These are phyloP conservation scores for Gossypium aridum DNA, from an alignment of 441 rosid genomes.

Conservation along the genomic window DNA sequence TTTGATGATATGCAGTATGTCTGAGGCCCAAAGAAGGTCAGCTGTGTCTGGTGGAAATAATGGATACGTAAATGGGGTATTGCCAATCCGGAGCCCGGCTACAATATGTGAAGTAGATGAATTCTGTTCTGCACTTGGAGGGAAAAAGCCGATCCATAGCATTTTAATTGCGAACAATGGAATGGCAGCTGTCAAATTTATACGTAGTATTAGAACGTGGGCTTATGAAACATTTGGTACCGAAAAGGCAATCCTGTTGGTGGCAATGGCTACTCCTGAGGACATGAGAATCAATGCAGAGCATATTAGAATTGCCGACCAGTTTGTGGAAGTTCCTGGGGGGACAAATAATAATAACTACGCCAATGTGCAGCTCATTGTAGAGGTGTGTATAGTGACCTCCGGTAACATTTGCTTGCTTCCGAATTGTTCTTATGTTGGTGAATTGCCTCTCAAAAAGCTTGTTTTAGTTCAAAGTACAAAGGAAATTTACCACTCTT, in stretches of 20 bases:
- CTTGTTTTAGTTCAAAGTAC: not conserved
- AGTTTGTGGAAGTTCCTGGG: constrained; percentile 99
- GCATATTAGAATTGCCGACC: constrained; percentile 98
- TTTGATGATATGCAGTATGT: constrained; percentile 46
- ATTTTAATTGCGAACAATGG: constrained; percentile 98
- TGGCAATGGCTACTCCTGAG: constrained; percentile 99
- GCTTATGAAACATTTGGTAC: constrained; percentile 98
- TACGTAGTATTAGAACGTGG: constrained; percentile 94
- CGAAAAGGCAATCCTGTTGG: constrained; percentile 92
- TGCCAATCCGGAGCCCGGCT: constrained; percentile 57
- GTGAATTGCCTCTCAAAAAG: constrained; percentile 5
- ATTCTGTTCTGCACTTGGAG: constrained; percentile 82
- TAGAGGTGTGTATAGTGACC: constrained; percentile 57
- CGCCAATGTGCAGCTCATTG: constrained; percentile 98
- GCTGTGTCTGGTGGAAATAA: constrained; percentile 38
- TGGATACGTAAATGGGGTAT: constrained; percentile 51
- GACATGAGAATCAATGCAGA: constrained; percentile 99
- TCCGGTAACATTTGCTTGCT: not conserved
- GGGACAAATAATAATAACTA: constrained; percentile 99
- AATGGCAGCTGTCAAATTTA: constrained; percentile 99
- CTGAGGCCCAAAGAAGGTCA: constrained; percentile 38
- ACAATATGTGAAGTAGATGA: constrained; percentile 62
- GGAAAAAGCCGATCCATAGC: constrained; percentile 82
- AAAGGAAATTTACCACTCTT: not conserved
- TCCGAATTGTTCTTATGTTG: constrained; percentile 10